A percentile compares a stretch with the other conserved stretches of the same genome.
These are phyloP conservation scores for Eimeria zaria DNA, from an alignment of 169 alveolate genomes.

Conservation along the genomic window DNA sequence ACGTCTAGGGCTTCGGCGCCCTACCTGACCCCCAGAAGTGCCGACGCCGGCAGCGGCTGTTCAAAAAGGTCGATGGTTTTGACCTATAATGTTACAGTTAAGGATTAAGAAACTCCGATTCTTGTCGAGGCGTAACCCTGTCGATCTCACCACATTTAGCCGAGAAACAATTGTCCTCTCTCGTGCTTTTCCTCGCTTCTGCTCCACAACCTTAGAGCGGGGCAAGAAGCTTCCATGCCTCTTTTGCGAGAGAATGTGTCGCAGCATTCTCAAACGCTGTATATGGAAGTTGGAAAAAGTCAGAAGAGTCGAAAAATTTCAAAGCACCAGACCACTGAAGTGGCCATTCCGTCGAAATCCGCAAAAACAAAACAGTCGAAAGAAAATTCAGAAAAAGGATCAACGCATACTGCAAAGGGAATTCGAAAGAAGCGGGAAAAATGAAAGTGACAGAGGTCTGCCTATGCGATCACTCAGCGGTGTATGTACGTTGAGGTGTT, in stretches of 20 bases:
- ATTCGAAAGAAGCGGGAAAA: constrained; percentile 15
- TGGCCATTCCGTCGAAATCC: not conserved
- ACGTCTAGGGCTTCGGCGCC: not conserved
- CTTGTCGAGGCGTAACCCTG: not conserved
- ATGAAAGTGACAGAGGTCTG: constrained; percentile 23
- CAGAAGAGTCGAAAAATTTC: constrained; percentile 17
- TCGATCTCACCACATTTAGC: constrained; percentile 45
- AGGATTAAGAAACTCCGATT: not conserved
- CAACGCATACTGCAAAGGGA: constrained; percentile 13
- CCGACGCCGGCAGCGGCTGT: constrained; percentile 50
- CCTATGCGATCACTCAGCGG: not conserved
- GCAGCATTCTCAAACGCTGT: not conserved
- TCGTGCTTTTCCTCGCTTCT: constrained; percentile 56
- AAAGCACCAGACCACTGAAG: not conserved
- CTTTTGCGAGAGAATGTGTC: constrained; percentile 14
- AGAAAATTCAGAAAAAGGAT: not conserved
- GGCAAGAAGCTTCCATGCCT: constrained; percentile 65
- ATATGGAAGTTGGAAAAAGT: constrained; percentile 1
- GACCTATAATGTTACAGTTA: constrained; percentile 19
- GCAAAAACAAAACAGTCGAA: not conserved
- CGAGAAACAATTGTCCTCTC: constrained; percentile 70
- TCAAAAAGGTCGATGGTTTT: constrained; percentile 77
- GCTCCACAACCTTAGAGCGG: constrained; percentile 69
- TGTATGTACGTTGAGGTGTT: constrained; percentile 19
- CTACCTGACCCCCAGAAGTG: constrained; percentile 48